Evolutionary conservation across 2,329 filamentous ascomycete genomes (phyloP).

Genomic region (Phialophora expanda): DNA sequence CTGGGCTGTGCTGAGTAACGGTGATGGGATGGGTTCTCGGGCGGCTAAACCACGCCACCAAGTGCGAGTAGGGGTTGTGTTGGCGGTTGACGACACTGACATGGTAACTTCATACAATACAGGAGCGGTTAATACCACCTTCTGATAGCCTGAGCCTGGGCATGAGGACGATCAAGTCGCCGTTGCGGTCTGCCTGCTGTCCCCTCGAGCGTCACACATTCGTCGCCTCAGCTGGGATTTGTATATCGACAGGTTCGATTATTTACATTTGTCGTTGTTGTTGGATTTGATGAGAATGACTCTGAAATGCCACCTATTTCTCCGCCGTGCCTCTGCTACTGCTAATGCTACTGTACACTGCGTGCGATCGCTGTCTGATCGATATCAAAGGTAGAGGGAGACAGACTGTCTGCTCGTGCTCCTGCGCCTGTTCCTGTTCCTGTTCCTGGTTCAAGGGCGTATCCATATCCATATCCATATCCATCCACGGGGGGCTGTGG

Average conservation of each 20-base stretch:
- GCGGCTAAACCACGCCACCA: too few species aligned
- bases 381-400: background rate
- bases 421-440: background rate
- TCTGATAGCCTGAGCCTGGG: too few species aligned
- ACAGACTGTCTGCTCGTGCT: background rate
- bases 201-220: background rate
- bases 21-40: too few species aligned
- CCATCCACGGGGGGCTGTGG: background rate
- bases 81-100: too few species aligned
- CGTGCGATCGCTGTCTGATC: background rate
- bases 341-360: background rate
- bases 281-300: background rate
- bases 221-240: background rate
- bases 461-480: background rate
- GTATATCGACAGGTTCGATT: background rate
- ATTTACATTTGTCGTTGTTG: background rate
- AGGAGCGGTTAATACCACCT: too few species aligned
- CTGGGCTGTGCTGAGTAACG: too few species aligned
- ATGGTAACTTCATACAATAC: too few species aligned
- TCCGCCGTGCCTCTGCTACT: background rate
- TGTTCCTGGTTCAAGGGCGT: background rate
- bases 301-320: too few species aligned
- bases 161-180: too few species aligned
- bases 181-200: background rate
- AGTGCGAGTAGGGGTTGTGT: too few species aligned